Conservation (phyloP, 1,139 yeast species). For the Pichia sp. region DNA sequence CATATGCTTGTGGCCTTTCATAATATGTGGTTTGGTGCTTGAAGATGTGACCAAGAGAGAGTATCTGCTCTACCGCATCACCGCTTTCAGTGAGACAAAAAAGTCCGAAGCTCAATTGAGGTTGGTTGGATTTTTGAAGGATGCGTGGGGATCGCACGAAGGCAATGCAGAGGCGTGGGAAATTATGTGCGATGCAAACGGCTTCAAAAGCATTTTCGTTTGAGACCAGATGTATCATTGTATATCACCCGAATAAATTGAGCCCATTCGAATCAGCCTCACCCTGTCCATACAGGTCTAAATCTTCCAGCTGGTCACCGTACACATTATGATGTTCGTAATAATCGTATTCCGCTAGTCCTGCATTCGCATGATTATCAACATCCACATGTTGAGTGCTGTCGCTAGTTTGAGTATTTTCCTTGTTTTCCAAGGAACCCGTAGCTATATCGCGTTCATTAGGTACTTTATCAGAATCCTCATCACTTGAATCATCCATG, state of each 20-base stretch:
- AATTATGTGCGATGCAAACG: constrained; percentile 2
- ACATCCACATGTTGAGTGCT: constrained; percentile 2
- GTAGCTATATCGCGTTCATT: constrained; percentile 2
- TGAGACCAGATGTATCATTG: background rate
- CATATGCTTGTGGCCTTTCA: constrained; percentile 15
- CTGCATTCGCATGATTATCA: constrained; percentile 4
- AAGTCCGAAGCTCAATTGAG: constrained; percentile 4
- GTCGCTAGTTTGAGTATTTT: background rate
- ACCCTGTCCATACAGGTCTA: constrained; percentile 16
- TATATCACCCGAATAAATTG: constrained; percentile 14
- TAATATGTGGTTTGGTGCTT: constrained; percentile 16
- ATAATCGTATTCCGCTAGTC: constrained; percentile 20
- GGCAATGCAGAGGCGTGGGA: constrained; percentile 3
- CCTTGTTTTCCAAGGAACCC: background rate
- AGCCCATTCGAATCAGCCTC: constrained; percentile 12
- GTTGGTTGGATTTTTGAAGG: background rate
- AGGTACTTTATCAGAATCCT: constrained; percentile 3
- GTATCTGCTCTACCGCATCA: constrained; percentile 14
- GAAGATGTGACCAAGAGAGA: constrained; percentile 7
- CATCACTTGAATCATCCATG: no score
- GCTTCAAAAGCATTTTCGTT: constrained; percentile 1
- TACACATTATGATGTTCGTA: constrained; percentile 19
- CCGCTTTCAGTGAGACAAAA: constrained; percentile 3
- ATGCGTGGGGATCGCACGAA: constrained; percentile 2
- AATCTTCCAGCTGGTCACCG: constrained; percentile 13